These are phyloP conservation scores for Toxicodendron radicans DNA, from an alignment of 345 rosid species.

Conservation along the genomic window DNA sequence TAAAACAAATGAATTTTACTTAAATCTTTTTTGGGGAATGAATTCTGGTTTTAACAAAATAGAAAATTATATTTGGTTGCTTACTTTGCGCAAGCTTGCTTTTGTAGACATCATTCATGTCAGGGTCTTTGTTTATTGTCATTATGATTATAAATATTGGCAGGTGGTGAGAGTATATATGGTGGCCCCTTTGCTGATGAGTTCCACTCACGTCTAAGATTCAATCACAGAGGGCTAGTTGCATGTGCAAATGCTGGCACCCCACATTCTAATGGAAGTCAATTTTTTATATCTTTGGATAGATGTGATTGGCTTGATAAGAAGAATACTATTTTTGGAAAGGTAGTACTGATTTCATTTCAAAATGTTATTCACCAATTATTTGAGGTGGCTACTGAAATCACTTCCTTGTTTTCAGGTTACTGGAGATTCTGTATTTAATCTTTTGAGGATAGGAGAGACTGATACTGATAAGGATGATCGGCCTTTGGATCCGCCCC, in stretches of 20 bases:
- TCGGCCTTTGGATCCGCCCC: constrained; percentile 77
- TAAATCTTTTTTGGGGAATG: background rate
- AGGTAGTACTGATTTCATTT: constrained; percentile 45
- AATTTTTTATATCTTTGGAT: constrained; percentile 91
- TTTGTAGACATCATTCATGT: background rate
- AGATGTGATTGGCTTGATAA: constrained; percentile 87
- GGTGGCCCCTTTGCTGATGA: constrained; percentile 75
- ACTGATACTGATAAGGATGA: constrained; percentile 76
- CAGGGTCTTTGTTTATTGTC: background rate
- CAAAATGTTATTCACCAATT: background rate
- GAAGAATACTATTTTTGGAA: constrained; percentile 84
- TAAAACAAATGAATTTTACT: background rate
- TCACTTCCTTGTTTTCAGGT: constrained; percentile 46
- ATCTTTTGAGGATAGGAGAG: constrained; percentile 75
- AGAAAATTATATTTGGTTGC: background rate
- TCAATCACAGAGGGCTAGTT: constrained; percentile 86
- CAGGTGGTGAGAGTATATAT: constrained; percentile 89
- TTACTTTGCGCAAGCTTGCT: background rate
- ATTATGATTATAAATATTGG: background rate
- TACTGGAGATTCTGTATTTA: constrained; percentile 84
- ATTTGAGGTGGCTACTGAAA: constrained; percentile 14
- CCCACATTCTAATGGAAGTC: constrained; percentile 89
- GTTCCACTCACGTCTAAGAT: constrained; percentile 80
- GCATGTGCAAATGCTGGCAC: constrained; percentile 91
- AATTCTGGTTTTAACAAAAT: background rate